Percentiles rank a stretch among this genome's conserved stretches.
Evolutionary conservation across 495 filamentous ascomycete genomes (phyloP).

Genomic region (Trichoderma erinaceum): DNA sequence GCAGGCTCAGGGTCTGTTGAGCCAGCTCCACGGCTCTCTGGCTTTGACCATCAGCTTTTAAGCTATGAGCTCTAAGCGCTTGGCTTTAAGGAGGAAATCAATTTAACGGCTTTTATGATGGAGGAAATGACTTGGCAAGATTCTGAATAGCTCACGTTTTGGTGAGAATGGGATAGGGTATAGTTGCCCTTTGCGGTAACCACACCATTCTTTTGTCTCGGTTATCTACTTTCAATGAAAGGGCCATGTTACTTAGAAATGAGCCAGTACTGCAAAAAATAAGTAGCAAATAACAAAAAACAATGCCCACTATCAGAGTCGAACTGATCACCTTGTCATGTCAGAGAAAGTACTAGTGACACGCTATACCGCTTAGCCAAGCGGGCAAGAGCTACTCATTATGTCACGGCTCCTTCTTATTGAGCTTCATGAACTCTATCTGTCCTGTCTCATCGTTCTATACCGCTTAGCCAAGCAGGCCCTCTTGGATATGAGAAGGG

Average conservation of each 20-base stretch:
- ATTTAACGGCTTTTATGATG: neutral
- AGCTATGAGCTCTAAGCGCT: neutral
- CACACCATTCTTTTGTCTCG: neutral
- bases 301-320: conserved; percentile 8
- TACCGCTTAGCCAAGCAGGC: too few species aligned
- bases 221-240: neutral
- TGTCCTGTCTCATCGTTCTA: too few species aligned
- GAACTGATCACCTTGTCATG: conserved; percentile 14
- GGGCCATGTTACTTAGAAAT: neutral
- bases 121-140: neutral
- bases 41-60: neutral
- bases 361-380: conserved; percentile 14
- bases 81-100: neutral
- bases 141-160: neutral
- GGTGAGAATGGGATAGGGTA: neutral
- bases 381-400: too few species aligned
- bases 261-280: neutral
- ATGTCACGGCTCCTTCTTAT: too few species aligned
- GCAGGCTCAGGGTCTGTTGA: neutral
- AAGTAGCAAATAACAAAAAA: neutral
- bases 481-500: too few species aligned
- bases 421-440: too few species aligned
- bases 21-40: neutral
- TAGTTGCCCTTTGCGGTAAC: neutral
- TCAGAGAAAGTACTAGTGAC: conserved; percentile 7